phyloP scores from a whole-genome alignment of 169 alveolate genomes.

The Plasmodium chabaudi region DNA sequence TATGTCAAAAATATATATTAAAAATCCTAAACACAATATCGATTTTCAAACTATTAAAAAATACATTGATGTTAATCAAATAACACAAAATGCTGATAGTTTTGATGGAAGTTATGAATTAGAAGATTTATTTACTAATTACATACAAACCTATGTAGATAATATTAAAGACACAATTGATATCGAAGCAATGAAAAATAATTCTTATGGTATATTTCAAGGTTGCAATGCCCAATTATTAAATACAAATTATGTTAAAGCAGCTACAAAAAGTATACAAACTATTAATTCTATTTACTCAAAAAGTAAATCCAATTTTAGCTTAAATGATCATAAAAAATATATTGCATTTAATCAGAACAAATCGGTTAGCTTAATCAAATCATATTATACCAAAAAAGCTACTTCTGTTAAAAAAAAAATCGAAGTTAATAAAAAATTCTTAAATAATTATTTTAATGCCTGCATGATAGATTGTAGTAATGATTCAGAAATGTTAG shows the following conservation, averaged over 20 bases:
- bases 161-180: conserved; percentile 3
- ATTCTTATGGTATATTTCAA: background rate
- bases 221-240: conserved; percentile 19
- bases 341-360: conserved; percentile 42
- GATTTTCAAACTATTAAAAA: background rate
- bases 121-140: conserved; percentile 37
- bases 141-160: conserved; percentile 15
- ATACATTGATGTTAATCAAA: conserved; percentile 5
- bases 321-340: conserved; percentile 1
- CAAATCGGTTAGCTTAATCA: conserved; percentile 6
- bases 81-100: conserved; percentile 12
- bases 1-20: background rate
- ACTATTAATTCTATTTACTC: background rate
- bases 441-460: conserved; percentile 23
- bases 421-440: conserved; percentile 35
- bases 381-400: conserved; percentile 14
- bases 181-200: background rate
- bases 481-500: background rate
- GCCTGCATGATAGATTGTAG: conserved; percentile 49
- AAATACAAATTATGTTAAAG: background rate
- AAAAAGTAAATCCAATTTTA: conserved; percentile 1
- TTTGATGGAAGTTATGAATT: conserved; percentile 35
- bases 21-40: background rate
- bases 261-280: conserved; percentile 16
- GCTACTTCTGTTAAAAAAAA: conserved; percentile 32